Conservation (phyloP, 1,284 basidiomycete species). For the Agaricales sp. region DNA sequence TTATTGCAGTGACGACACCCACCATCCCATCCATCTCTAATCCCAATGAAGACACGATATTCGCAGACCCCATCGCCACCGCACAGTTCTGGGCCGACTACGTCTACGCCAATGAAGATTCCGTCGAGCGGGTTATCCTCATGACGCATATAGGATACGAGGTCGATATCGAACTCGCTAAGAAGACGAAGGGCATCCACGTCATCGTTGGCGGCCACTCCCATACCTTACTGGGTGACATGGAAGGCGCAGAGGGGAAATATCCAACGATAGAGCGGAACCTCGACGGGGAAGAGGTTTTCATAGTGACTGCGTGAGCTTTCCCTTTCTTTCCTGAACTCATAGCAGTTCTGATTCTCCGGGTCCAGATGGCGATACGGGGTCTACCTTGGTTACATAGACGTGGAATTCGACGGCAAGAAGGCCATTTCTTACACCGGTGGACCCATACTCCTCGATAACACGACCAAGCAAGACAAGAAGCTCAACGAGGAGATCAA, state of each 20-base stretch:
- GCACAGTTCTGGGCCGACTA: slow-evolving; percentile 24
- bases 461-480: slow-evolving; percentile 22
- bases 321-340: background rate
- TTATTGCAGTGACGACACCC: slow-evolving; percentile 29
- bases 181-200: slow-evolving; percentile 24
- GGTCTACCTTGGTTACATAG: slow-evolving; percentile 30
- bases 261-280: slow-evolving; percentile 32
- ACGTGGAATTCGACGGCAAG: slow-evolving; percentile 27
- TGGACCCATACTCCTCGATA: slow-evolving; percentile 28
- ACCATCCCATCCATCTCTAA: slow-evolving; percentile 23
- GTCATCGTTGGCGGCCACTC: slow-evolving; percentile 32
- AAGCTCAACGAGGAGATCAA: slow-evolving; percentile 24
- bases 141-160: slow-evolving; percentile 34
- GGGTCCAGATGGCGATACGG: slow-evolving; percentile 24
- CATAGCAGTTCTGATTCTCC: background rate
- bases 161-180: slow-evolving; percentile 27
- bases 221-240: slow-evolving; percentile 30
- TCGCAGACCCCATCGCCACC: slow-evolving; percentile 24
- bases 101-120: slow-evolving; percentile 19
- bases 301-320: slow-evolving; percentile 25
- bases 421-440: slow-evolving; percentile 27
- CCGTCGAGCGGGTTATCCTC: slow-evolving; percentile 26
- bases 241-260: slow-evolving; percentile 23
- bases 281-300: slow-evolving; percentile 30
- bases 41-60: slow-evolving; percentile 23